Evolutionary conservation across 2,329 filamentous ascomycete genomes (phyloP).

Genomic region (Ploettnerulaceae sp.): DNA sequence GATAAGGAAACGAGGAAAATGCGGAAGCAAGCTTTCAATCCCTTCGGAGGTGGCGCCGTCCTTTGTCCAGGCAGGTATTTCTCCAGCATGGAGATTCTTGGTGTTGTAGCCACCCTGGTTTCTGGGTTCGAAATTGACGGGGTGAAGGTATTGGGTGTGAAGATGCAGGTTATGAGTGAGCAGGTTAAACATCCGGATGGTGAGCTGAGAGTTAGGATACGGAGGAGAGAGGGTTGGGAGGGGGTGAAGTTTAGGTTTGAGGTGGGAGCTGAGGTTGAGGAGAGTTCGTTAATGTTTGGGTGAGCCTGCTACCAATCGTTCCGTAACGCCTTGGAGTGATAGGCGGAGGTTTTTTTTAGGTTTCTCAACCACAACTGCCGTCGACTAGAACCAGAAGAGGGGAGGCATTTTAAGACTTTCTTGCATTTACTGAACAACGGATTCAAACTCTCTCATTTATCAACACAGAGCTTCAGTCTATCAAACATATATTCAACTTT

Average conservation of each 20-base stretch:
- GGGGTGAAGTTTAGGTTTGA: slow-evolving; percentile 14
- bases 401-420: too few species aligned
- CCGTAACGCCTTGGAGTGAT: too few species aligned
- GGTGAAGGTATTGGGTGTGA: slow-evolving; percentile 8
- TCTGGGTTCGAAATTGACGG: slow-evolving; percentile 30
- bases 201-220: slow-evolving; percentile 14
- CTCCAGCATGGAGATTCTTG: slow-evolving; percentile 36
- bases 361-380: too few species aligned
- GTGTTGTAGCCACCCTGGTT: slow-evolving; percentile 31
- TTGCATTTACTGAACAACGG: too few species aligned
- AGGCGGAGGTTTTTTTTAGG: too few species aligned
- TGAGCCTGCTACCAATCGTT: too few species aligned
- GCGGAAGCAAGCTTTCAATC: slow-evolving; percentile 29
- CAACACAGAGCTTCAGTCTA: too few species aligned
- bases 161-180: slow-evolving; percentile 13
- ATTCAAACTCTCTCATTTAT: too few species aligned
- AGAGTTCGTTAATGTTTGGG: not conserved
- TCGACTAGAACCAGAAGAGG: too few species aligned
- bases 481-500: too few species aligned
- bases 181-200: slow-evolving; percentile 16
- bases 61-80: slow-evolving; percentile 37
- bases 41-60: slow-evolving; percentile 37
- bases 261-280: not conserved
- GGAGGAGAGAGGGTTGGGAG: slow-evolving; percentile 21
- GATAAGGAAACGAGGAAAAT: slow-evolving; percentile 11